These are phyloP conservation scores for Kregervanrija fluxuum DNA, from an alignment of 805 yeast genomes.

Conservation along the genomic window DNA sequence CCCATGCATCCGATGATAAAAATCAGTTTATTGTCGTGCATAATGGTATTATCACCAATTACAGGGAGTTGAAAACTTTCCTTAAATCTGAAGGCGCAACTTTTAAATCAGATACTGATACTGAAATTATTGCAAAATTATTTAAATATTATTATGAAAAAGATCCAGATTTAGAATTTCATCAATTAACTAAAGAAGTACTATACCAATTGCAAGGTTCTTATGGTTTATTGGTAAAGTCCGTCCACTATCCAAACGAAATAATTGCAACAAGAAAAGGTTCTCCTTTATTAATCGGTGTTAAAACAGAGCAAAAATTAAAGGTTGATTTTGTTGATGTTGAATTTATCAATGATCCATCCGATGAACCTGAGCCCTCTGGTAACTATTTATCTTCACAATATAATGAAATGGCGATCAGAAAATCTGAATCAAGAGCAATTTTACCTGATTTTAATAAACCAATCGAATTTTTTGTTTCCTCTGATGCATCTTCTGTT, in stretches of 20 bases:
- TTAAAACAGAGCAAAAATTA: slow-evolving; percentile 88
- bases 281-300: slow-evolving; percentile 95
- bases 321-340: slow-evolving; percentile 98
- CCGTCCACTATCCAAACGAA: slow-evolving; percentile 90
- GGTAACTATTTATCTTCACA: slow-evolving; percentile 11
- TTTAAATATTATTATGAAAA: slow-evolving; percentile 83
- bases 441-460: slow-evolving; percentile 86
- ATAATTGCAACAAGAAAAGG: slow-evolving; percentile 97
- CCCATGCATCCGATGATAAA: slow-evolving; percentile 79
- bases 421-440: slow-evolving; percentile 72
- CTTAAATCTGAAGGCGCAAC: slow-evolving; percentile 69
- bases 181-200: slow-evolving; percentile 87
- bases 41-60: slow-evolving; percentile 97
- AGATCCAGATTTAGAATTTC: slow-evolving; percentile 78
- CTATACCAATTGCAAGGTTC: slow-evolving; percentile 94
- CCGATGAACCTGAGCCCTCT: slow-evolving; percentile 25
- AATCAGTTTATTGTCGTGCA: slow-evolving; percentile 91
- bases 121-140: slow-evolving; percentile 95
- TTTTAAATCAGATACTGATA: slow-evolving; percentile 92
- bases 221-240: slow-evolving; percentile 89
- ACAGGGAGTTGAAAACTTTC: slow-evolving; percentile 81
- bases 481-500: slow-evolving; percentile 96
- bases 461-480: slow-evolving; percentile 91
- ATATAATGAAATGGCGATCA: slow-evolving; percentile 15
- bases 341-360: slow-evolving; percentile 72